A percentile compares a stretch with the other conserved stretches of the same genome.
Evolutionary conservation across 169 alveolate species (phyloP).

Genomic region (Cryptosporidium canis): DNA sequence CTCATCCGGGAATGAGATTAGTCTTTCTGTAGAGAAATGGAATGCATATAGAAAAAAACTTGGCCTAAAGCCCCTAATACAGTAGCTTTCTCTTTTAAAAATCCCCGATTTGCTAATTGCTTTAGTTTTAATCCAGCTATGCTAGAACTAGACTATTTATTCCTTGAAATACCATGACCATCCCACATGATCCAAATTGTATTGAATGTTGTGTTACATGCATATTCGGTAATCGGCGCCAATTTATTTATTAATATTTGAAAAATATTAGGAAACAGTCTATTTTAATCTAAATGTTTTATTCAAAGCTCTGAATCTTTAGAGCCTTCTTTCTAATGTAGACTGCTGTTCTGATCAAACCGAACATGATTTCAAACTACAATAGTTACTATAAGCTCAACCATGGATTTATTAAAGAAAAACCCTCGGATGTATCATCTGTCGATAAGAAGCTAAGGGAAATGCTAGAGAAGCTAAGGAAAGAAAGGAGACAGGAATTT

Average conservation of each 20-base stretch:
- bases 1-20: constrained; percentile 60
- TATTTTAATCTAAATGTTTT: not conserved
- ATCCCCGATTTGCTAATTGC: no score
- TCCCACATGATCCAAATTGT: no score
- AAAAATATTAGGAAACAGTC: no score
- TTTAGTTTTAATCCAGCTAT: no score
- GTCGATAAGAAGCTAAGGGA: constrained; percentile 17
- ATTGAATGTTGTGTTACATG: no score
- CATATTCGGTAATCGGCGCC: no score
- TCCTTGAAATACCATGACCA: no score
- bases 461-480: constrained; percentile 38
- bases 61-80: constrained; percentile 84
- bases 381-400: constrained; percentile 7
- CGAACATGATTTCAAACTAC: not conserved
- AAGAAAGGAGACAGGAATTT: constrained; percentile 22
- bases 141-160: no score
- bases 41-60: constrained; percentile 78
- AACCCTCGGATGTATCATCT: constrained; percentile 3
- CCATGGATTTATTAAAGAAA: constrained; percentile 18
- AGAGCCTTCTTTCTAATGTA: not conserved
- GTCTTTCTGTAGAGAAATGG: constrained; percentile 81
- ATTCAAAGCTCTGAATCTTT: not conserved
- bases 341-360: not conserved
- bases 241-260: no score
- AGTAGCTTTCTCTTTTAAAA: not conserved